Base-by-base conservation (phyloP, 2,329 filamentous ascomycete genomes). In the Thermomyces lanuginosus region DNA sequence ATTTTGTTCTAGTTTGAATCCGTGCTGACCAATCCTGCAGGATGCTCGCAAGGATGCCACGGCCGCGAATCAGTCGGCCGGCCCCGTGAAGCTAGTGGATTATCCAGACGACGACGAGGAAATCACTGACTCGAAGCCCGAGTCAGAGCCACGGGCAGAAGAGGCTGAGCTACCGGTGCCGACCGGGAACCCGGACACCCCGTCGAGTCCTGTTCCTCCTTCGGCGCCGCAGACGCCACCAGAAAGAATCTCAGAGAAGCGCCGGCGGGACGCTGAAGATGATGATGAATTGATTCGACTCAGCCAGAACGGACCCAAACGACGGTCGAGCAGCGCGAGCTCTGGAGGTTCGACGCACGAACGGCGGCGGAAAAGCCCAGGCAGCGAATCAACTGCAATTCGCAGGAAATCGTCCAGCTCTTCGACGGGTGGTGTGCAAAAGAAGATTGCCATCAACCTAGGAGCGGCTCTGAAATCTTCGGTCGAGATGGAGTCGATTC, bases 251-350 rank as follows among this genome's bases (percentile, higher is more conserved):
- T 77, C 82, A 0, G 81, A 92, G 49, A 95, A 95, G 54, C 76
- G 86, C 24, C 70, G 86, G 24, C 71, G 89, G 22, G 58, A 64
- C 41, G 84, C 92, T 46, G 86, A 93, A 35, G 86, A 93, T 23
- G 84, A 92, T 30, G 84, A 93, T 37, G 81, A 86, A 44, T 58
- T 95, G n/a, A 73, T 74, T 29, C 92, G 89, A 53, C 64, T 93
- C 41, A 72, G 80, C 37, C 25, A 30, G 19, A 47, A 51, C 6
- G 55, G 50, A 13, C 48, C 55, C 1, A 61, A 61, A 38, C 50
- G 60, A 27, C 49, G 59, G 32, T 60, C 54, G 32, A 61, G 56
- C 8, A 54, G 45, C 8, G 46, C 22, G 33, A 51, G 48, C 25
- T 42, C 46, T 4, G 39, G 40, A 13, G 46, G 47, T 24, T 41